phyloP scores from a whole-genome alignment of 1,139 yeast genomes.

The Magnusiomyces tetraspermus region DNA sequence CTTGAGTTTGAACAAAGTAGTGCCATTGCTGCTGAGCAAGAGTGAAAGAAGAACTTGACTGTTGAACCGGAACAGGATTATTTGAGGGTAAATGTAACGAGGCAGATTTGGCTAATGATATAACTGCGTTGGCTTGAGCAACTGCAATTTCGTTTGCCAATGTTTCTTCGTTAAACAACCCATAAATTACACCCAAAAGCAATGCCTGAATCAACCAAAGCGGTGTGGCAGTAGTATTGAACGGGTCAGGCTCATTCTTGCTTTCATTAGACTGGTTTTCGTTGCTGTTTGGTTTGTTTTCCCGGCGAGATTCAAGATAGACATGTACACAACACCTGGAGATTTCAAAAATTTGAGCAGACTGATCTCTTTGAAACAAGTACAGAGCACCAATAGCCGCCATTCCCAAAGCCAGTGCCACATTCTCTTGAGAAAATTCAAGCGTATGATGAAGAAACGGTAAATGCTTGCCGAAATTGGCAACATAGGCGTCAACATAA shows the following conservation, averaged over 20 bases:
- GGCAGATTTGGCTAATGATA: constrained; percentile 69
- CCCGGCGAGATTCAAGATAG: constrained; percentile 54
- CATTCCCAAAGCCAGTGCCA: constrained; percentile 71
- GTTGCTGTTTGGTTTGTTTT: no score
- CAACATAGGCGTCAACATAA: constrained; percentile 60
- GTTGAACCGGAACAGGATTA: constrained; percentile 33
- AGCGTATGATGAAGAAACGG: constrained; percentile 74
- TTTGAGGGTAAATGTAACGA: constrained; percentile 54
- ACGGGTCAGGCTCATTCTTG: no score
- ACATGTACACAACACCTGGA: constrained; percentile 71
- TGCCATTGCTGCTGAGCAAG: constrained; percentile 50
- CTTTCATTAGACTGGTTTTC: background rate
- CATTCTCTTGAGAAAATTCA: constrained; percentile 50
- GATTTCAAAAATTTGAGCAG: constrained; percentile 66
- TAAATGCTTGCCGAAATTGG: constrained; percentile 68
- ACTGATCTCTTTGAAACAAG: constrained; percentile 69
- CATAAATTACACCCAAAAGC: constrained; percentile 69
- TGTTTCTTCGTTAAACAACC: constrained; percentile 68
- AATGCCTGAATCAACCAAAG: constrained; percentile 83
- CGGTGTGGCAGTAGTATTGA: no score
- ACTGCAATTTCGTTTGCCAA: constrained; percentile 66
- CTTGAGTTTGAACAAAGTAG: constrained; percentile 71
- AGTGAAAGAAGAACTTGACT: constrained; percentile 35
- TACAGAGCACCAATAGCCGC: constrained; percentile 86
- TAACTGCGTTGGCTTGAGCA: constrained; percentile 67